Conservation (phyloP, 2,329 filamentous ascomycete species). For the Fusarium drepaniforme region DNA sequence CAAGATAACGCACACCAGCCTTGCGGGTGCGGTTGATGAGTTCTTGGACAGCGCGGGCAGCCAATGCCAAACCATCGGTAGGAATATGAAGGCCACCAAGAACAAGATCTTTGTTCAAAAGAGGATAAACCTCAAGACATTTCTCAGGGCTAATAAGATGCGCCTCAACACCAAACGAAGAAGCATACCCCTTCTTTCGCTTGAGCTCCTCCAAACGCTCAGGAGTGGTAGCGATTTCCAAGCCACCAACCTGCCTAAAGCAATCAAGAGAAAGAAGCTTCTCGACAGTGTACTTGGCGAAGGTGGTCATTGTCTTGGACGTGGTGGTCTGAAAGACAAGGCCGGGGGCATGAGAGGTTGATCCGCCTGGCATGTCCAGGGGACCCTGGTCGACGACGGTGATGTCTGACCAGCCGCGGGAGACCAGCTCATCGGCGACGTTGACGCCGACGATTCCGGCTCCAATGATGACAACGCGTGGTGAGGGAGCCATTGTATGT, state of each 20-base stretch:
- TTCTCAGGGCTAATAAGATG: conserved; percentile 63
- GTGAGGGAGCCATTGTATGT: conserved; percentile 38
- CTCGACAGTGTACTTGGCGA: conserved; percentile 72
- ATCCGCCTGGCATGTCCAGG: conserved; percentile 71
- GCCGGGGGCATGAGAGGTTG: conserved; percentile 74
- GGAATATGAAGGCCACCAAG: conserved; percentile 72
- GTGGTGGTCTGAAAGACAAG: conserved; percentile 73
- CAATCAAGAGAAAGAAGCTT: conserved; percentile 70
- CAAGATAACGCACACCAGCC: conserved; percentile 70
- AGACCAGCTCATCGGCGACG: conserved; percentile 72
- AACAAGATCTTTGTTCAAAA: conserved; percentile 64
- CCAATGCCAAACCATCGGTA: conserved; percentile 70
- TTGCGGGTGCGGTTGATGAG: conserved; percentile 68
- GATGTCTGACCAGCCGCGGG: conserved; percentile 72
- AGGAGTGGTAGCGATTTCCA: conserved; percentile 72
- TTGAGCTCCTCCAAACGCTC: conserved; percentile 71
- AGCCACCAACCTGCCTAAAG: conserved; percentile 73
- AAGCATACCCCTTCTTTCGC: conserved; percentile 70
- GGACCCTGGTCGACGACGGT: conserved; percentile 75
- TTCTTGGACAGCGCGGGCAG: conserved; percentile 70
- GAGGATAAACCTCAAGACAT: conserved; percentile 66
- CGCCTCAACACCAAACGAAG: conserved; percentile 71
- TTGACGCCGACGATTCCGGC: conserved; percentile 75
- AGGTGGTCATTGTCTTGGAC: conserved; percentile 67
- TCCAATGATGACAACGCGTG: conserved; percentile 69